Evolutionary conservation across 73 alveolate species (phyloP).

Genomic region (Uronychia binucleata): DNA sequence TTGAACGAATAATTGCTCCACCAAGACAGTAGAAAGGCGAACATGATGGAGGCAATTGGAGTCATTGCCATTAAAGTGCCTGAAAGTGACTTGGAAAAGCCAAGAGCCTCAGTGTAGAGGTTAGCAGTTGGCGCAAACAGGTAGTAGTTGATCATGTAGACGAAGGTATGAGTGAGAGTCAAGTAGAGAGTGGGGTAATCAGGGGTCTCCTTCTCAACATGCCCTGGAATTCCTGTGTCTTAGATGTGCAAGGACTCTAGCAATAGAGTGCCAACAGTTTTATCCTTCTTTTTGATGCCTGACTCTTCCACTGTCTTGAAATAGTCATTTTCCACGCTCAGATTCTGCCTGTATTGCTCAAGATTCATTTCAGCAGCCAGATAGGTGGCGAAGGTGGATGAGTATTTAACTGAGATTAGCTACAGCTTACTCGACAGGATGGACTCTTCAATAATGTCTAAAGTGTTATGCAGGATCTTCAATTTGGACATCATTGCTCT

Average conservation of each 20-base stretch:
- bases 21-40: slow-evolving; percentile 16
- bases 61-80: slow-evolving; percentile 49
- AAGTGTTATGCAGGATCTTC: slow-evolving; percentile 36
- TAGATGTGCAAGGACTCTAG: background rate
- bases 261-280: background rate
- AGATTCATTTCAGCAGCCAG: background rate
- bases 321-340: background rate
- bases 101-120: slow-evolving; percentile 10
- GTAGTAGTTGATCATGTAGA: slow-evolving; percentile 21
- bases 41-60: slow-evolving; percentile 36
- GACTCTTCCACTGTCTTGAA: background rate
- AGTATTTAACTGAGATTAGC: background rate
- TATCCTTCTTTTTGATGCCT: background rate
- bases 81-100: background rate
- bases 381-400: background rate
- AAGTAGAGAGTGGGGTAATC: background rate
- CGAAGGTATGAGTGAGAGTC: slow-evolving; percentile 4
- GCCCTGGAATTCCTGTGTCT: background rate
- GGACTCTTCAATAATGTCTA: slow-evolving; percentile 39
- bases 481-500: slow-evolving; percentile 33
- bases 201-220: background rate
- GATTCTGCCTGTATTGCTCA: background rate
- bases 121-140: background rate
- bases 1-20: slow-evolving; percentile 28
- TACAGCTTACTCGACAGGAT: slow-evolving; percentile 12